phyloP scores from a whole-genome alignment of 2,329 filamentous ascomycete genomes.

The Cytospora paraplurivora region DNA sequence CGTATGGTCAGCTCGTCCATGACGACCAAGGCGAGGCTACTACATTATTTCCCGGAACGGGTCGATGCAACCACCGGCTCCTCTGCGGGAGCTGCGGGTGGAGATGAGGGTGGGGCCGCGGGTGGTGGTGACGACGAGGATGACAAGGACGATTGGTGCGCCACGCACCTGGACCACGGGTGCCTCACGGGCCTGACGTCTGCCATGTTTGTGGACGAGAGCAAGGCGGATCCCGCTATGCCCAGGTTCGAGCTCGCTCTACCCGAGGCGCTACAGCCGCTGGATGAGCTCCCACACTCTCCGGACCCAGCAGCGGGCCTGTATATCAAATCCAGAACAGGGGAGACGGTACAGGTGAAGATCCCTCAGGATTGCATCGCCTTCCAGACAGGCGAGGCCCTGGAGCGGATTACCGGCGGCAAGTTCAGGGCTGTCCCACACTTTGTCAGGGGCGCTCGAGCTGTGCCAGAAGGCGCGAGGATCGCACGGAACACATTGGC shows the following conservation, averaged over 20 bases:
- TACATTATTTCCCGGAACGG: slow-evolving; percentile 85
- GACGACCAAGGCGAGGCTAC: slow-evolving; percentile 85
- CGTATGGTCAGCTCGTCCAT: slow-evolving; percentile 81
- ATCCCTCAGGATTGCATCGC: slow-evolving; percentile 91
- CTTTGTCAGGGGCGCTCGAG: slow-evolving; percentile 79
- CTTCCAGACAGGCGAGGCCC: slow-evolving; percentile 92
- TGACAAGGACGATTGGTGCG: slow-evolving; percentile 89
- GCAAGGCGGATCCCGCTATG: slow-evolving; percentile 36
- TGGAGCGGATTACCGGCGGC: slow-evolving; percentile 89
- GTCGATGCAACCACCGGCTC: slow-evolving; percentile 32
- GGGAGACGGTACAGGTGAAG: slow-evolving; percentile 82
- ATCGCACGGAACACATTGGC: slow-evolving; percentile 87
- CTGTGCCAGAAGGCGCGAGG: slow-evolving; percentile 39
- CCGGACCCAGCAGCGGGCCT: slow-evolving; percentile 85
- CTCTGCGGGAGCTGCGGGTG: slow-evolving; percentile 29
- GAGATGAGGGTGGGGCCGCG: slow-evolving; percentile 32
- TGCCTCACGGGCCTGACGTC: slow-evolving; percentile 92
- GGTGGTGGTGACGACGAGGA: slow-evolving; percentile 40
- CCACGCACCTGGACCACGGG: slow-evolving; percentile 86
- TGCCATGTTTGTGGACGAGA: slow-evolving; percentile 94
- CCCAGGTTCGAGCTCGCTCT: slow-evolving; percentile 41
- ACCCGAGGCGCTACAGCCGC: slow-evolving; percentile 45
- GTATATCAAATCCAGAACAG: slow-evolving; percentile 89
- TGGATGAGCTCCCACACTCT: slow-evolving; percentile 72
- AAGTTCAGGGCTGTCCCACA: slow-evolving; percentile 94